phyloP scores from a whole-genome alignment of 441 rosid genomes.

The Raphanus hybrid region DNA sequence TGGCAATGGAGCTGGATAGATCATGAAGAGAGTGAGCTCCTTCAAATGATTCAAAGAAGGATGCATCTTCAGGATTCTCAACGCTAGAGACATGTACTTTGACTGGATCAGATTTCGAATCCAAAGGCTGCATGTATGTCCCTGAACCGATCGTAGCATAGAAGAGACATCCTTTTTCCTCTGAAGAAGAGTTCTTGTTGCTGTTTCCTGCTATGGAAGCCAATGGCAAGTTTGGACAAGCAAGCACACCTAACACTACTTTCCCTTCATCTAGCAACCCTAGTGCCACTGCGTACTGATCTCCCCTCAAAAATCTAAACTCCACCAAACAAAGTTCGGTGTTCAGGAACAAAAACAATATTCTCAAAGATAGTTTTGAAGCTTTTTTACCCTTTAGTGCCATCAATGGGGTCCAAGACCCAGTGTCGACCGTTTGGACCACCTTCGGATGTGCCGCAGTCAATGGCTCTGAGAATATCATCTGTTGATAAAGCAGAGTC shows the following conservation, averaged over 20 bases:
- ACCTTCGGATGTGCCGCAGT: slow-evolving; percentile 86
- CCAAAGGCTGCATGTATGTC: slow-evolving; percentile 80
- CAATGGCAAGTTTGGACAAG: slow-evolving; percentile 54
- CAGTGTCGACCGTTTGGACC: slow-evolving; percentile 91
- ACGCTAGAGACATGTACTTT: slow-evolving; percentile 79
- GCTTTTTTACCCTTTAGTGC: slow-evolving; percentile 86
- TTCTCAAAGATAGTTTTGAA: neutral
- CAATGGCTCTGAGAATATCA: slow-evolving; percentile 77
- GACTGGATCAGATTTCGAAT: slow-evolving; percentile 55
- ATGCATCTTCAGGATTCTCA: slow-evolving; percentile 87
- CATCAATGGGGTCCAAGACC: slow-evolving; percentile 98
- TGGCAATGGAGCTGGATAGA: slow-evolving; percentile 73
- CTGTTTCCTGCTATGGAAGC: slow-evolving; percentile 37
- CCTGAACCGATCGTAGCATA: slow-evolving; percentile 79
- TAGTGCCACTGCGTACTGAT: slow-evolving; percentile 90
- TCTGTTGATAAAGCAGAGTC: slow-evolving; percentile 61
- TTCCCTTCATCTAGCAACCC: slow-evolving; percentile 89
- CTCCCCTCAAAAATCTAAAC: slow-evolving; percentile 83
- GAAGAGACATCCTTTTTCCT: slow-evolving; percentile 83
- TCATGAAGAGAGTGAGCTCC: slow-evolving; percentile 81
- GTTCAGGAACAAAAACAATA: neutral
- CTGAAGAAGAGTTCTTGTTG: slow-evolving; percentile 25
- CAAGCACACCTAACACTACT: slow-evolving; percentile 90
- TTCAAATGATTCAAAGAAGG: slow-evolving; percentile 93
- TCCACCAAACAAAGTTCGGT: slow-evolving; percentile 12